Conservation (phyloP, 2,329 filamentous ascomycete species). For the Coniosporium tulheliwenetii region DNA sequence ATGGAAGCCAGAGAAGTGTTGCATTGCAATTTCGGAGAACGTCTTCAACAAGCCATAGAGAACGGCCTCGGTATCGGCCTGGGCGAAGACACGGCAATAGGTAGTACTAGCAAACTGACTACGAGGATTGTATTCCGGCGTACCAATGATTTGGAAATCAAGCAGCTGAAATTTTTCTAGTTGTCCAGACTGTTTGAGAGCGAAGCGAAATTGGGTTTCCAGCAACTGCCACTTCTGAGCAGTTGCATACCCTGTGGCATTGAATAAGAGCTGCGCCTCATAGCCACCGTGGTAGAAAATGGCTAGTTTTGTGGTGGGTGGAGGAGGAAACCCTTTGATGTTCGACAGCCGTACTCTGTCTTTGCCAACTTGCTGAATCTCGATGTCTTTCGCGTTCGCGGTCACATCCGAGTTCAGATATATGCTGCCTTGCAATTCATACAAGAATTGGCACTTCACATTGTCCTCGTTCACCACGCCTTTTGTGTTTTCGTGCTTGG, state of each 20-base stretch:
- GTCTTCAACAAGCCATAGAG: conserved; percentile 15
- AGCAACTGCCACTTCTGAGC: conserved; percentile 30
- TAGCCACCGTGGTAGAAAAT: conserved; percentile 30
- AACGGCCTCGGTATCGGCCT: conserved; percentile 12
- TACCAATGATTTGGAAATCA: conserved; percentile 35
- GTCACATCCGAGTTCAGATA: conserved; percentile 44
- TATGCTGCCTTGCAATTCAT: conserved; percentile 39
- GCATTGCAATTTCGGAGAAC: conserved; percentile 22
- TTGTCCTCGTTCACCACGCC: conserved; percentile 31
- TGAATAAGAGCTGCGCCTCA: conserved; percentile 29
- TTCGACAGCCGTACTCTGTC: conserved; percentile 30
- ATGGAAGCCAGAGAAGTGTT: conserved; percentile 29
- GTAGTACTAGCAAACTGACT: conserved; percentile 27
- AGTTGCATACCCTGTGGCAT: conserved; percentile 28
- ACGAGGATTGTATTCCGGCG: conserved; percentile 21
- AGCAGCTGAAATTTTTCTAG: conserved; percentile 30
- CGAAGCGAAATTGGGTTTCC: conserved; percentile 26
- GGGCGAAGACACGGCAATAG: conserved; percentile 23
- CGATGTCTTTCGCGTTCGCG: conserved; percentile 32
- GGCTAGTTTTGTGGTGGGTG: conserved; percentile 36
- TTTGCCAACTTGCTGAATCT: conserved; percentile 33
- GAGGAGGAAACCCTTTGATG: conserved; percentile 27
- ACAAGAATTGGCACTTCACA: conserved; percentile 36
- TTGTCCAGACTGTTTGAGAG: conserved; percentile 15
- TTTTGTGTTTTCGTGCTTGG: conserved; percentile 18